Evolutionary conservation across 192 early-diverging fungal genomes (phyloP).

Genomic region (Entrophospora sp.): DNA sequence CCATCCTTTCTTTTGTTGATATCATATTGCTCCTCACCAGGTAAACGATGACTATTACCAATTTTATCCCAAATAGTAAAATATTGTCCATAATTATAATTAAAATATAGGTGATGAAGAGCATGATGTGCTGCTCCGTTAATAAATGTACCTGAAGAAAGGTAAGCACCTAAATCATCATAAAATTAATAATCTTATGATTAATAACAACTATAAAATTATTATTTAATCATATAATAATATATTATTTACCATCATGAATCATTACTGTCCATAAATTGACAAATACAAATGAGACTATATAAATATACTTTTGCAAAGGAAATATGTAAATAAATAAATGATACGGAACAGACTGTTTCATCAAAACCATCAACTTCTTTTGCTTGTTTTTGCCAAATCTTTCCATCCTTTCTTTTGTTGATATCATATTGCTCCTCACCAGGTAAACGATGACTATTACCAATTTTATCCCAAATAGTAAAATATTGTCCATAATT

Average conservation of each 20-base stretch:
- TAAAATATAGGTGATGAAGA: constrained; percentile 98
- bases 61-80: constrained; percentile 89
- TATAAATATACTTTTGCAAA: constrained; percentile 81
- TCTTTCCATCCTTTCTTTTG: constrained; percentile 48
- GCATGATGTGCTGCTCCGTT: constrained; percentile 94
- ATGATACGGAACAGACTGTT: constrained; percentile 91
- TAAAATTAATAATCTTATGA: not conserved
- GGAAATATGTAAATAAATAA: constrained; percentile 83
- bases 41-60: constrained; percentile 61
- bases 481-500: constrained; percentile 99
- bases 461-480: constrained; percentile 76
- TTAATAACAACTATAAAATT: not conserved
- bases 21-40: constrained; percentile 58
- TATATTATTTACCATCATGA: constrained; percentile 70
- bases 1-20: constrained; percentile 49
- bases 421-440: constrained; percentile 55
- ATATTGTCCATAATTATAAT: constrained; percentile 99
- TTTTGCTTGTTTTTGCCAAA: constrained; percentile 56
- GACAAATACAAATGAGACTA: constrained; percentile 74
- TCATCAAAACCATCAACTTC: constrained; percentile 51
- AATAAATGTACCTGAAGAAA: constrained; percentile 57
- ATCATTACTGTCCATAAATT: constrained; percentile 97
- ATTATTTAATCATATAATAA: not conserved
- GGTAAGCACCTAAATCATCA: constrained; percentile 52
- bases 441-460: constrained; percentile 60